Conservation (phyloP, 2,329 filamentous ascomycete genomes). For the Colletotrichum spaethianum region DNA sequence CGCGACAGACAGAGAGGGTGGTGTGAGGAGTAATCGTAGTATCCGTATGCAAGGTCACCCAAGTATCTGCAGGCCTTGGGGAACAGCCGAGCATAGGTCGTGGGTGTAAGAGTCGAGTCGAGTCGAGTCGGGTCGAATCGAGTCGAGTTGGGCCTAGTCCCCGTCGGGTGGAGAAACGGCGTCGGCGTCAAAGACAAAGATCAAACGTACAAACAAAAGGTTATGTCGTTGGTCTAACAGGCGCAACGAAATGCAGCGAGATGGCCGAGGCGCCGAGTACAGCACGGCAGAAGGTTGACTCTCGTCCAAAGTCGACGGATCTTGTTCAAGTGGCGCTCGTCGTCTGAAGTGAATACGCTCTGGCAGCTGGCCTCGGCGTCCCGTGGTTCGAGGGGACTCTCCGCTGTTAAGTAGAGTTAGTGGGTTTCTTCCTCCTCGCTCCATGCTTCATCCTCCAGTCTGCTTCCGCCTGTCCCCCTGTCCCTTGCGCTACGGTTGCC, state of each 20-base stretch:
- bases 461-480: conserved; percentile 4
- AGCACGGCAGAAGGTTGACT: background rate
- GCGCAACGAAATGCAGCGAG: background rate
- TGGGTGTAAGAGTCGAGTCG: background rate
- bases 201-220: background rate
- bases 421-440: conserved; percentile 13
- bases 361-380: background rate
- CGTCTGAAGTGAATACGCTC: background rate
- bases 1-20: background rate
- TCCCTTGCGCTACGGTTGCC: conserved; percentile 14
- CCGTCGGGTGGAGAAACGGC: background rate
- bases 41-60: conserved; percentile 3
- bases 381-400: conserved; percentile 15
- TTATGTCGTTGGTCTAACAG: background rate
- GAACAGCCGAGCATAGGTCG: background rate
- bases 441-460: background rate
- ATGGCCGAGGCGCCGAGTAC: background rate
- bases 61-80: background rate
- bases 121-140: background rate
- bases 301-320: background rate
- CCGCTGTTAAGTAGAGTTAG: conserved; percentile 34
- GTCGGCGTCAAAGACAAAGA: background rate
- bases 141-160: background rate
- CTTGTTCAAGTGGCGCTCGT: background rate
- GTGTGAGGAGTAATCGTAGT: conserved; percentile 13